These are phyloP conservation scores for Wickerhamiella bombiphila DNA, from an alignment of 805 yeast species.

Conservation along the genomic window DNA sequence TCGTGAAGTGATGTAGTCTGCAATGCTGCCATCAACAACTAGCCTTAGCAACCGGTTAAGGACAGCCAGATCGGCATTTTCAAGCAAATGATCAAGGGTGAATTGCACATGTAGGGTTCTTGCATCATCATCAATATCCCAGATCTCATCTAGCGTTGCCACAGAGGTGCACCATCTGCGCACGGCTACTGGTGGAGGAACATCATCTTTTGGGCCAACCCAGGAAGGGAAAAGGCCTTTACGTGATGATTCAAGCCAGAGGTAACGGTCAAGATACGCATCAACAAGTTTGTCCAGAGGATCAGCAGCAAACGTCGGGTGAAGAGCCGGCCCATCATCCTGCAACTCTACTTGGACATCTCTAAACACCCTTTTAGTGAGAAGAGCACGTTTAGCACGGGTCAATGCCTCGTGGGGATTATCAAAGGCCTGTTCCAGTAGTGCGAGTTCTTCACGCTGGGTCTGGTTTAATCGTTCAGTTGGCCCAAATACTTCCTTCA, in stretches of 20 bases:
- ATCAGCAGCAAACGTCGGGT: slow-evolving; percentile 78
- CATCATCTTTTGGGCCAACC: slow-evolving; percentile 91
- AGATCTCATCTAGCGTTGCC: slow-evolving; percentile 59
- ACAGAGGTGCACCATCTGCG: slow-evolving; percentile 92
- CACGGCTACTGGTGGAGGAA: slow-evolving; percentile 79
- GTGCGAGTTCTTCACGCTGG: slow-evolving; percentile 83
- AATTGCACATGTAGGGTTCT: slow-evolving; percentile 77
- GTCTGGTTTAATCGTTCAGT: slow-evolving; percentile 55
- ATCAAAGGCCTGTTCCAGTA: slow-evolving; percentile 93
- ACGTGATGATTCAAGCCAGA: slow-evolving; percentile 91
- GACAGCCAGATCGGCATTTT: slow-evolving; percentile 77
- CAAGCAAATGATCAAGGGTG: slow-evolving; percentile 51
- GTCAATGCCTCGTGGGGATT: slow-evolving; percentile 88
- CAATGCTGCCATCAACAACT: slow-evolving; percentile 77
- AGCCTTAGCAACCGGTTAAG: slow-evolving; percentile 67
- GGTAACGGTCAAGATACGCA: slow-evolving; percentile 86
- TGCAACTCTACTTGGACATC: slow-evolving; percentile 79
- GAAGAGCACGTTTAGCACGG: slow-evolving; percentile 63
- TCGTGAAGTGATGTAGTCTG: slow-evolving; percentile 84
- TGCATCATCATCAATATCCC: slow-evolving; percentile 67
- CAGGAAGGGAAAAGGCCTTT: slow-evolving; percentile 83
- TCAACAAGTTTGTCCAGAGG: slow-evolving; percentile 92
- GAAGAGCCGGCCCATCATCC: slow-evolving; percentile 72
- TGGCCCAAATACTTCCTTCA: slow-evolving; percentile 47
- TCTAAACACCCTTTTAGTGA: slow-evolving; percentile 84